Evolutionary conservation across 2,329 filamentous ascomycete genomes (phyloP).

Genomic region (Madurella mycetomatis): DNA sequence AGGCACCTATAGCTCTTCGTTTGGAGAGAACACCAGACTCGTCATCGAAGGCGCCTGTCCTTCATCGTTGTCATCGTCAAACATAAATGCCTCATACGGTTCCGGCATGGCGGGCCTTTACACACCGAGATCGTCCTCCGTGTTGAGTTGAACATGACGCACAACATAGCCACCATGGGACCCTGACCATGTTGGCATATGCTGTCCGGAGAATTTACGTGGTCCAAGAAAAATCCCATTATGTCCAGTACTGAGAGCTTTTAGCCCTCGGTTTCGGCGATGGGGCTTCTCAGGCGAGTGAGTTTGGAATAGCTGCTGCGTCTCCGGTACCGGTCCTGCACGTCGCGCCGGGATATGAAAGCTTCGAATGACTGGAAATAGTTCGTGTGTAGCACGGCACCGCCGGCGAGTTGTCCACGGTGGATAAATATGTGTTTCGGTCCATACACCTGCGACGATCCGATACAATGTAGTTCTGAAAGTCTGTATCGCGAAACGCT

Average conservation of each 20-base stretch:
- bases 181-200: constrained; percentile 18
- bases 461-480: constrained; percentile 26
- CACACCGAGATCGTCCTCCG: constrained; percentile 17
- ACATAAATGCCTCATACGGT: constrained; percentile 1
- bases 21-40: too few species aligned
- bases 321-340: constrained; percentile 19
- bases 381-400: constrained; percentile 28
- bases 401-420: constrained; percentile 16
- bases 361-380: constrained; percentile 24
- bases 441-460: constrained; percentile 21
- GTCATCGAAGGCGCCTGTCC: too few species aligned
- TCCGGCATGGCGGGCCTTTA: constrained; percentile 23
- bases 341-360: constrained; percentile 19
- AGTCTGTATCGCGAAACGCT: constrained; percentile 24
- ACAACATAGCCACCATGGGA: constrained; percentile 17
- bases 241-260: constrained; percentile 7
- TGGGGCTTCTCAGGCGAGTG: constrained; percentile 15
- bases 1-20: too few species aligned
- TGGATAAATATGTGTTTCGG: constrained; percentile 22
- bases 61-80: constrained; percentile 3
- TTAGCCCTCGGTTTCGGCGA: background rate
- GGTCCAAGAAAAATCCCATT: constrained; percentile 22
- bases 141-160: constrained; percentile 23
- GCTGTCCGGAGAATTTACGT: constrained; percentile 16
- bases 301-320: constrained; percentile 25